Base-by-base conservation (phyloP, 225 moss, liverwort and hornwort species). In the Rhytidiadelphus loreus region DNA sequence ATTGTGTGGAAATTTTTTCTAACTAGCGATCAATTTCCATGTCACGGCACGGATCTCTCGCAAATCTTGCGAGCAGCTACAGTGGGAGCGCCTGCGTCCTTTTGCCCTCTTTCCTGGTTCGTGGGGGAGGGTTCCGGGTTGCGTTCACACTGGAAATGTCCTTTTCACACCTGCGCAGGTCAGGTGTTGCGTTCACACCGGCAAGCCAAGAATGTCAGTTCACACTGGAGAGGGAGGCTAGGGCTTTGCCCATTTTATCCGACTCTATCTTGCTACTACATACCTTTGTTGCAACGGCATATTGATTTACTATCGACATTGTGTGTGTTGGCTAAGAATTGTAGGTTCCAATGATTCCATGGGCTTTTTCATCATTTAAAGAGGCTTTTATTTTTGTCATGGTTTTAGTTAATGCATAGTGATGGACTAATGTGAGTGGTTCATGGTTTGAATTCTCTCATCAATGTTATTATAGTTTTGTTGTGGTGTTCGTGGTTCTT, bases 371-470 rank as follows among this genome's bases (percentile, higher is more conserved):
- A n/a, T n/a, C 7, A 77, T 70, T 77, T 26, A 71, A n/a, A 6
- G 83, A 57, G 6, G 17, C 6, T 78, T 32, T 83, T 26, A 39
- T 14, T 63, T 70, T 19, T 28, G 9, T 29, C 9, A 11, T 2
- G 1, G 5, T 65, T 48, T n/a, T 28, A 3, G 11, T 33, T 17
- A 11, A 75, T 48, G 12, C 3, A 7, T 32, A 75, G 7, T 0
- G 0, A 12, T 20, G 0, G 0, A 53, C 0, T 0, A 3, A 13
- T 2, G 2, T 43, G n/a, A 65, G 2, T 53, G 6, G 63, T 6
- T 6, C 8, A 48, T 32, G 3, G 39, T 82, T 86, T 12, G 7
- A 76, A 77, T 82, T 68, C 4, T 7, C 2, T 1, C 11, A 35
- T 22, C 0, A 1, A 0, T 64, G 18, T 73, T n/a, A 63, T 23